These are phyloP conservation scores for Macrophomina pseudophaseolina DNA, from an alignment of 2,329 filamentous ascomycete genomes.

Conservation along the genomic window DNA sequence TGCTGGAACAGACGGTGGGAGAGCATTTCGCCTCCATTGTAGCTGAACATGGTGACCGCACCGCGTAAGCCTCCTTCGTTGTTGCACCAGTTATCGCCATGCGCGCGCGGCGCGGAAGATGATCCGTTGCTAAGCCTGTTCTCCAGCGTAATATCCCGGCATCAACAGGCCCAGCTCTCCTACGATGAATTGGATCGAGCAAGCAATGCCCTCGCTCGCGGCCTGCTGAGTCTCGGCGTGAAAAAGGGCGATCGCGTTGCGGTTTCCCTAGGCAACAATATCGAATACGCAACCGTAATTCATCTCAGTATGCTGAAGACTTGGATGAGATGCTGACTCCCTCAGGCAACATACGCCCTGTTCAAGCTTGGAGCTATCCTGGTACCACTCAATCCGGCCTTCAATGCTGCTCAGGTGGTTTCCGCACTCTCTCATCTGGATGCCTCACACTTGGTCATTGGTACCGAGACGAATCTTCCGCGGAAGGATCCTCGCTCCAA, in stretches of 20 bases:
- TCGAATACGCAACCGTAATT: conserved; percentile 78
- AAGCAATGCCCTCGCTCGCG: conserved; percentile 77
- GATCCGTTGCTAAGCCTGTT: conserved; percentile 22
- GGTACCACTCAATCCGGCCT: conserved; percentile 91
- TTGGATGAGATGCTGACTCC: conserved; percentile 28
- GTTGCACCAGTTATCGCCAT: too few species aligned
- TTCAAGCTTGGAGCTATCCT: conserved; percentile 95
- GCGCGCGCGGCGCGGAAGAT: neutral
- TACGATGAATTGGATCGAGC: conserved; percentile 76
- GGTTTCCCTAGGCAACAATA: conserved; percentile 82
- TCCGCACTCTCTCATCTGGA: conserved; percentile 78
- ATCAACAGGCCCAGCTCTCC: conserved; percentile 70
- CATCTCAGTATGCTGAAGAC: neutral
- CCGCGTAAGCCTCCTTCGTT: conserved; percentile 52
- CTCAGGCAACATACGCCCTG: conserved; percentile 74
- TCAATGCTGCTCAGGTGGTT: conserved; percentile 78
- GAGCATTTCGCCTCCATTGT: conserved; percentile 73
- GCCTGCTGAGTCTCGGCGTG: conserved; percentile 73
- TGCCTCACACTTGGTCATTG: conserved; percentile 77
- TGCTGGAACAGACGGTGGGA: conserved; percentile 72
- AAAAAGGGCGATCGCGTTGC: conserved; percentile 83
- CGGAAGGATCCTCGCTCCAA: conserved; percentile 66
- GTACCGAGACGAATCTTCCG: conserved; percentile 84
- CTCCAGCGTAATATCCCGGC: conserved; percentile 60
- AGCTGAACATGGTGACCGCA: conserved; percentile 65